Conservation (phyloP, 345 rosid species). For the Leavenworthia alabamica region DNA sequence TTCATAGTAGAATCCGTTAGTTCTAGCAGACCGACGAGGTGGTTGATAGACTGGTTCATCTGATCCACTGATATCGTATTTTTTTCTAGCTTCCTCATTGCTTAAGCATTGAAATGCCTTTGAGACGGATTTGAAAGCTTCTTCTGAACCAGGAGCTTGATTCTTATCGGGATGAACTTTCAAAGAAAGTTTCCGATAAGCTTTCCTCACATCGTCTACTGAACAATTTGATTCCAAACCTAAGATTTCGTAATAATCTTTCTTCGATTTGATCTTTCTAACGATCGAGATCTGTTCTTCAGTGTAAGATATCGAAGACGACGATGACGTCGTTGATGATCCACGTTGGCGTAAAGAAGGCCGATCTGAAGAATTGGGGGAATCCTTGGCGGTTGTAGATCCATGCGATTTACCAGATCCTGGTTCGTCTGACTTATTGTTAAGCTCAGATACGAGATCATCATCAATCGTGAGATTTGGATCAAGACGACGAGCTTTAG, state of each 20-base stretch:
- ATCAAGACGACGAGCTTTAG: constrained; percentile 92
- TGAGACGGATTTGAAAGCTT: constrained; percentile 76
- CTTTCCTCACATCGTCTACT: constrained; percentile 77
- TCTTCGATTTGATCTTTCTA: constrained; percentile 66
- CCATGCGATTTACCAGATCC: constrained; percentile 8
- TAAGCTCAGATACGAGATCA: constrained; percentile 47
- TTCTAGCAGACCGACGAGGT: constrained; percentile 39
- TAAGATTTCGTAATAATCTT: constrained; percentile 76
- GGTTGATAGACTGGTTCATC: constrained; percentile 63
- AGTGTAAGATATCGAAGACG: constrained; percentile 43
- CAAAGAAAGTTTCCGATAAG: constrained; percentile 76
- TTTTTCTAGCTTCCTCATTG: constrained; percentile 56
- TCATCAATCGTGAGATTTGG: constrained; percentile 59
- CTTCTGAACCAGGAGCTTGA: constrained; percentile 90
- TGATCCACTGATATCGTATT: constrained; percentile 66
- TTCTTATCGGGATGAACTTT: constrained; percentile 97
- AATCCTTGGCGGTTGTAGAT: constrained; percentile 22
- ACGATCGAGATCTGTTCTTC: constrained; percentile 75
- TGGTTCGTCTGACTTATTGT: constrained; percentile 27
- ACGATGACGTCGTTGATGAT: constrained; percentile 30
- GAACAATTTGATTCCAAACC: constrained; percentile 62
- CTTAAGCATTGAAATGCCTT: constrained; percentile 92
- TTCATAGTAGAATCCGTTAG: constrained; percentile 46
- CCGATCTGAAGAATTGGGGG: constrained; percentile 33
- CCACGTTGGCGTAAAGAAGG: constrained; percentile 56